Conservation (phyloP, 805 yeast species). For the Pichia occidentalis region DNA sequence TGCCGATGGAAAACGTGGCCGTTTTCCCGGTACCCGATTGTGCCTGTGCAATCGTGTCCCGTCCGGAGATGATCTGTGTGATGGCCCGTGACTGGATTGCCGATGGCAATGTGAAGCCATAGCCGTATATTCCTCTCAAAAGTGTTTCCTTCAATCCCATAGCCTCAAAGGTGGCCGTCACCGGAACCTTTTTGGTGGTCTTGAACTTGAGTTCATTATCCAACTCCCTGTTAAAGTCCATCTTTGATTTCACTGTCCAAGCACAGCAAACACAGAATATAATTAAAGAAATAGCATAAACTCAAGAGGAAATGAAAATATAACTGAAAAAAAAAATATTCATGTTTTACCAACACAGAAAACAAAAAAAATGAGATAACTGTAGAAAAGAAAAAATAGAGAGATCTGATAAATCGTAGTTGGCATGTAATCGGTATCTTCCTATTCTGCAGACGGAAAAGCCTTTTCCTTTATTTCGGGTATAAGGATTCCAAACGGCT, state of each 20-base stretch:
- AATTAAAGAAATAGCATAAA: not conserved
- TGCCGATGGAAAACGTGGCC: constrained; percentile 76
- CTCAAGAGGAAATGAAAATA: not conserved
- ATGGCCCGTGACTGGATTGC: constrained; percentile 81
- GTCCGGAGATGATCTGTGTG: constrained; percentile 66
- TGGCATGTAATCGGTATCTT: not conserved
- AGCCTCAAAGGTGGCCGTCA: constrained; percentile 58
- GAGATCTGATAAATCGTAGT: not conserved
- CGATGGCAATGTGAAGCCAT: constrained; percentile 77
- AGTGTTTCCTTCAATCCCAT: constrained; percentile 62
- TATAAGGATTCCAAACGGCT: too few species aligned
- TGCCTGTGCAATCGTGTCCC: constrained; percentile 76
- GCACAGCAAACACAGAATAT: too few species aligned
- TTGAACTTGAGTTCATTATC: constrained; percentile 58
- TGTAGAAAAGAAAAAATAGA: not conserved
- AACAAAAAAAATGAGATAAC: too few species aligned
- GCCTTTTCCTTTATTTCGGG: too few species aligned
- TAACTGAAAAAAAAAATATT: not conserved
- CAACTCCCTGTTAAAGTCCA: constrained; percentile 55
- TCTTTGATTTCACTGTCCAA: constrained; percentile 16
- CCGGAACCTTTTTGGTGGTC: constrained; percentile 49
- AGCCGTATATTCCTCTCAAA: constrained; percentile 62
- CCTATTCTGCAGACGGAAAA: too few species aligned
- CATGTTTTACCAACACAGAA: too few species aligned
- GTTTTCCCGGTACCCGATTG: constrained; percentile 90